Evolutionary conservation across 169 alveolate species (phyloP).

Genomic region (Cryptosporidium ryanae): DNA sequence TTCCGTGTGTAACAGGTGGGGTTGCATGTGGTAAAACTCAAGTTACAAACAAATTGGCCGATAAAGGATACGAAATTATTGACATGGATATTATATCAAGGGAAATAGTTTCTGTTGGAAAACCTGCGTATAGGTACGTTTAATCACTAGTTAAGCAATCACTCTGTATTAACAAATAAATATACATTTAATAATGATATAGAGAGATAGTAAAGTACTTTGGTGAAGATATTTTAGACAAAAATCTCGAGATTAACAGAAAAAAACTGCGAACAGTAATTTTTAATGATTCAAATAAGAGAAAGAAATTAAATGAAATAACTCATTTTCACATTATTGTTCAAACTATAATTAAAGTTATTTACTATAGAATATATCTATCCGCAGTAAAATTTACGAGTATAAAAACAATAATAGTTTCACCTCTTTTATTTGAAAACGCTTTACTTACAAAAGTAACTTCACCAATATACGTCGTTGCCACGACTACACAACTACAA

Average conservation of each 20-base stretch:
- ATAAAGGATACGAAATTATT: slow-evolving; percentile 75
- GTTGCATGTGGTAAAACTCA: slow-evolving; percentile 81
- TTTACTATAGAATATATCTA: slow-evolving; percentile 75
- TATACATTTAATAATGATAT: neutral
- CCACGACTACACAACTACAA: slow-evolving; percentile 74
- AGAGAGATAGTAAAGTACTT: slow-evolving; percentile 77
- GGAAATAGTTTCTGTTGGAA: slow-evolving; percentile 76
- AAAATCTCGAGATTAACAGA: slow-evolving; percentile 80
- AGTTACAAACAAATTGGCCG: slow-evolving; percentile 43
- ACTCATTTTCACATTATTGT: slow-evolving; percentile 81
- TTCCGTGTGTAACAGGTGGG: slow-evolving; percentile 80
- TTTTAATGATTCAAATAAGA: slow-evolving; percentile 76
- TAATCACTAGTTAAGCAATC: neutral
- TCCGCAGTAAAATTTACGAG: slow-evolving; percentile 22
- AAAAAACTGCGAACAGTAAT: slow-evolving; percentile 79
- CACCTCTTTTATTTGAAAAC: slow-evolving; percentile 86
- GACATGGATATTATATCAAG: slow-evolving; percentile 81
- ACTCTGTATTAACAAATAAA: too few relatives aligned
- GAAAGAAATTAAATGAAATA: slow-evolving; percentile 78
- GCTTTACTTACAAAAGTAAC: slow-evolving; percentile 80
- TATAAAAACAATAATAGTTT: slow-evolving; percentile 78
- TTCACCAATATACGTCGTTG: slow-evolving; percentile 83
- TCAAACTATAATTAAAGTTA: slow-evolving; percentile 75
- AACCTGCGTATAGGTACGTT: slow-evolving; percentile 76
- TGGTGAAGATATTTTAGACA: slow-evolving; percentile 78